Conservation (phyloP, 108 stramenopile species). For the Nitzschia inconspicua region DNA sequence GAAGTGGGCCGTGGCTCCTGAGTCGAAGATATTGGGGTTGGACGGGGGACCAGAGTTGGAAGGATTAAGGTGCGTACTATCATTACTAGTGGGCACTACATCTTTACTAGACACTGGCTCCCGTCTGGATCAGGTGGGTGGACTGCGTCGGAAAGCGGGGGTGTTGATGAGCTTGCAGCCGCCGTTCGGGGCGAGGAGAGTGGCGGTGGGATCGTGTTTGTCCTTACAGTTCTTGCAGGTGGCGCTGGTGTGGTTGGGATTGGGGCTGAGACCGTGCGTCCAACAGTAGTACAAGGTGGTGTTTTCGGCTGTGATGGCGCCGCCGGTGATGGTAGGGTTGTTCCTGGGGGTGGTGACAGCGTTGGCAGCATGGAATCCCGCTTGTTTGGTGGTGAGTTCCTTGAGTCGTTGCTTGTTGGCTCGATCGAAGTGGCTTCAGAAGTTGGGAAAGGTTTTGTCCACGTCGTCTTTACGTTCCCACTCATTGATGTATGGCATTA, state of each 20-base stretch:
- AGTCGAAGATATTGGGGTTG: neutral
- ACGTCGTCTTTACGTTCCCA: neutral
- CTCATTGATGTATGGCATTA: neutral
- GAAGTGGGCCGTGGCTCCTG: too few relatives aligned
- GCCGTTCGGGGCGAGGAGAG: neutral
- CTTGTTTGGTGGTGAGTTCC: neutral
- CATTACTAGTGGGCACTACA: neutral
- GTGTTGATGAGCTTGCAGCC: neutral
- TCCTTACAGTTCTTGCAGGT: neutral
- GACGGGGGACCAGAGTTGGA: neutral
- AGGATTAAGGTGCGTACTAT: neutral
- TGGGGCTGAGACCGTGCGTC: constrained; percentile 10
- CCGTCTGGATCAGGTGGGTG: neutral
- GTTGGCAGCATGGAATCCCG: constrained; percentile 6
- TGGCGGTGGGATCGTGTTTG: constrained; percentile 2
- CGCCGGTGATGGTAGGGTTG: neutral
- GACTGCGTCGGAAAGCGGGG: neutral
- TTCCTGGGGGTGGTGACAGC: neutral
- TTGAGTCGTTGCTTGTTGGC: constrained; percentile 1
- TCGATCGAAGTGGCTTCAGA: constrained; percentile 2
- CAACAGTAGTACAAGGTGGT: constrained; percentile 8
- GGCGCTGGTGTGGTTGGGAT: constrained; percentile 13
- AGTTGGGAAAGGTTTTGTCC: neutral
- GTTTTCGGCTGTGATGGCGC: neutral
- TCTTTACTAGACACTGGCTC: neutral